Base-by-base conservation (phyloP, 306 rosid species). In the Corylus avellana region DNA sequence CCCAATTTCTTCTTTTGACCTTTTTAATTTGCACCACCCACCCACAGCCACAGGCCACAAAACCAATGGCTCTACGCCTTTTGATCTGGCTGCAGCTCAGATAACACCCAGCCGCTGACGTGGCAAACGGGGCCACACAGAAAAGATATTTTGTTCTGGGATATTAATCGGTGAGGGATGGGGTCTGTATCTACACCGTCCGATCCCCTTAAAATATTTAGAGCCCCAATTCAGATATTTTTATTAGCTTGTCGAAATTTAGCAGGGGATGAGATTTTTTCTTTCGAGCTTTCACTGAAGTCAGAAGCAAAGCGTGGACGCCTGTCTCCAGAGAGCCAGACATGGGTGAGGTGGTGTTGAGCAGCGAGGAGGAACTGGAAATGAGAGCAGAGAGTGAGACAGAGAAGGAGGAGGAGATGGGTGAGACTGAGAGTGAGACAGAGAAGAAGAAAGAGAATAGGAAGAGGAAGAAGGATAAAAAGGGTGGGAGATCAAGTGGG, bases 291-390 rank as follows among this genome's bases (percentile, higher is more conserved):
- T 74, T 73, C 62, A 17, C 37, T 12, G 55, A 14, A 22, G 25
- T 22, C 25, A 22, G 25, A 22, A 27, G 48, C 70, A 8, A 11
- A 10, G 11, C 44, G 1, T 13, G 3, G 18, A 5, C 42, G 16
- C 18, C 4, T 18, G 5, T 27, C 0, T 5, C 1, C 29, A 59
- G 54, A 46, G 56, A n/a, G 13, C 0, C 8, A n/a, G 58, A 54
- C 63, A 91, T 95, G 99, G 91, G 89, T 0, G 94, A 93, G 72
- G 84, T 82, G 12, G 85, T 80, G 14, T 9, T 81, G 76, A 89
- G 92, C 68, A 78, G 72, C 13, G 93, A 87, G 56, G 93, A 87
- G 61, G 89, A 72, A n/a, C 46, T 84, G 79, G 89, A 70, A 72
- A 80, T 22, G 73, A 67, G 55, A 20, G 70, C 37, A 12, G 76